These are phyloP conservation scores for Termitomyces sp. DNA, from an alignment of 768 basidiomycete species.

Conservation along the genomic window DNA sequence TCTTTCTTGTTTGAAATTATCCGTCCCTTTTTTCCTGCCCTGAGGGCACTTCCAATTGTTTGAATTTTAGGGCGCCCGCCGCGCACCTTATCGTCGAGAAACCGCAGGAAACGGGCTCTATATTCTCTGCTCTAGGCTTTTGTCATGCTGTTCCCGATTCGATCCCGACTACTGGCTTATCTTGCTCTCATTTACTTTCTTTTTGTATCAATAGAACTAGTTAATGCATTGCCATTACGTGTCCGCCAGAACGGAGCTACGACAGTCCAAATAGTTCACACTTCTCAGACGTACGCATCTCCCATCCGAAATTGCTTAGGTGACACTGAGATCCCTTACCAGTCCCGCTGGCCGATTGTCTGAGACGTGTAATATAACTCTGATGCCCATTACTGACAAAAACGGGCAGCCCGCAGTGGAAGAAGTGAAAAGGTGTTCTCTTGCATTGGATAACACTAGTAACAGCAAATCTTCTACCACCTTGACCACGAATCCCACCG, in stretches of 20 bases:
- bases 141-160: conserved; percentile 34
- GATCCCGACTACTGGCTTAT: conserved; percentile 25
- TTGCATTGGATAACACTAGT: conserved; percentile 23
- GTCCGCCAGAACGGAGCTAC: conserved; percentile 29
- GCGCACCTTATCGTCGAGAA: conserved; percentile 31
- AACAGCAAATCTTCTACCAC: conserved; percentile 10
- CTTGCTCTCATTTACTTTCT: conserved; percentile 35
- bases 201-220: conserved; percentile 25
- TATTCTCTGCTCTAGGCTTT: conserved; percentile 23
- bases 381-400: conserved; percentile 47
- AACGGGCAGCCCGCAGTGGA: conserved; percentile 45
- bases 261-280: conserved; percentile 38
- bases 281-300: conserved; percentile 41
- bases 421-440: conserved; percentile 49
- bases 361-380: conserved; percentile 53
- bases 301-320: not conserved
- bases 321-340: conserved; percentile 8
- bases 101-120: conserved; percentile 49
- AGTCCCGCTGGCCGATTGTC: conserved; percentile 47
- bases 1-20: not conserved
- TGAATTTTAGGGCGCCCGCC: conserved; percentile 23
- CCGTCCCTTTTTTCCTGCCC: conserved; percentile 21
- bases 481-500: conserved; percentile 16
- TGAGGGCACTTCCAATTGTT: conserved; percentile 45
- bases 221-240: conserved; percentile 31